Base-by-base conservation (phyloP, 257 asterid genomes). In the Ehretia macrophylla region DNA sequence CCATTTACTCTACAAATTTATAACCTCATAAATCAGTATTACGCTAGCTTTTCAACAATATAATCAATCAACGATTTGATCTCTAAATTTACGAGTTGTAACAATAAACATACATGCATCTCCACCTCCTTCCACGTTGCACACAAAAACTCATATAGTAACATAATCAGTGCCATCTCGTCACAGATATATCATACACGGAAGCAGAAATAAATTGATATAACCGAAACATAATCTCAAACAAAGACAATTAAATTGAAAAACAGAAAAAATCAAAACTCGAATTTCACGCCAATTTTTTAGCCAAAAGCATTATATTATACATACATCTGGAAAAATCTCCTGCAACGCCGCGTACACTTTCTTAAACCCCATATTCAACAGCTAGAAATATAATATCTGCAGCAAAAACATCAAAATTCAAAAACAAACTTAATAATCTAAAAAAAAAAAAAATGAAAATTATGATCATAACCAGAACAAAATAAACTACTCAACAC, bases 291-390 rank as follows among this genome's bases (percentile, higher is more conserved):
- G n/a, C n/a, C n/a, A 4, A 16, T 11, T 11, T 4, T 20, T 23
- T 52, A 27, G 32, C 5, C 21, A 4, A 44, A 12, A 50, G 19
- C 11, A 21, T 32, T 9, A 16, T 8, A 38, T 4, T 20, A 46
- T 39, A 35, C 70, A 14, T 70, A 73, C 83, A 77, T 77, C 75
- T 0, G 83, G 83, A 27, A 77, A 77, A 60, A 77, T 47, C 57
- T 69, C 83, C 70, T 19, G 65, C 72, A 77, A 67, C 19, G 52
- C 66, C 55, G 21, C 59, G 54, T 59, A 70, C 10, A 77, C 77
- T 51, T 35, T 63, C 10, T 67, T 77, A 70, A 73, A 73, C 47
- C 79, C 79, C 79, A 77, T 77, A 17, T 47, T 55, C 23, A 5
- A 53, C 40, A 47, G 42, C 64, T 17, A 49, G 17, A 32, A 62